phyloP scores from a whole-genome alignment of 345 rosid species.

The Eucalyptus brandiana region DNA sequence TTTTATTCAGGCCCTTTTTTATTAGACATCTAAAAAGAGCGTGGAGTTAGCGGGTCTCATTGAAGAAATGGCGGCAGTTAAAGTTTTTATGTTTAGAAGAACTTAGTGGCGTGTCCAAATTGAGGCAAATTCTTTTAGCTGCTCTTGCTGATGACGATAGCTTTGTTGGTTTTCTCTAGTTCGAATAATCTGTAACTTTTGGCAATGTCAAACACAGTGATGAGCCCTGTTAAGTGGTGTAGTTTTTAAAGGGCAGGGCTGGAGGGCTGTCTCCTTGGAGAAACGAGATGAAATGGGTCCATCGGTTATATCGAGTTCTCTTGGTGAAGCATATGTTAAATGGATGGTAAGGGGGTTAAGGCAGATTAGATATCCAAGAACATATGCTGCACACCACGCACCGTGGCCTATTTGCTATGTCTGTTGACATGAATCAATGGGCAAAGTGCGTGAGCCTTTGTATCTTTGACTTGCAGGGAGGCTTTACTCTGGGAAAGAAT shows the following conservation, averaged over 20 bases:
- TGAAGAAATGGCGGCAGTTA: background rate
- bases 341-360: background rate
- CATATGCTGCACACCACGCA: background rate
- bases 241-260: background rate
- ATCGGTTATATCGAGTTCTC: background rate
- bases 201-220: background rate
- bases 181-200: background rate
- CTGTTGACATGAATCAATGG: background rate
- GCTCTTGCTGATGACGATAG: background rate
- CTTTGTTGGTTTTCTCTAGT: background rate
- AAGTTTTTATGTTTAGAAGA: background rate
- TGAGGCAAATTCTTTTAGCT: background rate
- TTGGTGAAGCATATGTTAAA: background rate
- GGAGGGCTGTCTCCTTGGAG: background rate
- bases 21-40: background rate
- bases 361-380: background rate
- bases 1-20: background rate
- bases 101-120: background rate
- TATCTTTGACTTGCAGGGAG: background rate
- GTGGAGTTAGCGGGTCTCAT: background rate
- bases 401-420: background rate
- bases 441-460: background rate
- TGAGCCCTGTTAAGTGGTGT: background rate
- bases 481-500: background rate
- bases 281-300: background rate